Percentiles rank a stretch among this genome's conserved stretches.
phyloP scores from a whole-genome alignment of 805 yeast species.

The Monosporozyma solicola region DNA sequence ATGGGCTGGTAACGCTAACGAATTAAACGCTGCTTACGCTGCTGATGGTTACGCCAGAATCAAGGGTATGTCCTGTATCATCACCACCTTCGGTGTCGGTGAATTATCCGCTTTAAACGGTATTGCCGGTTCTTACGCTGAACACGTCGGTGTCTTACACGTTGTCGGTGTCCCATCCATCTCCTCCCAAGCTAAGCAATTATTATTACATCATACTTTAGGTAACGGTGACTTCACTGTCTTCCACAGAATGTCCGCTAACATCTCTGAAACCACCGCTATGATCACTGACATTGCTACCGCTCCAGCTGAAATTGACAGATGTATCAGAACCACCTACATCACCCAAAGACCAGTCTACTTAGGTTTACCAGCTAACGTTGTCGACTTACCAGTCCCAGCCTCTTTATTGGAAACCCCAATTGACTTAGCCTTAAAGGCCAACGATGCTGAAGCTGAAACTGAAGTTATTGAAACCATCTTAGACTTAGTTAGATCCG shows the following conservation, averaged over 20 bases:
- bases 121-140: slow-evolving; percentile 82
- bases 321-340: slow-evolving; percentile 64
- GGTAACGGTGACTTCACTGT: slow-evolving; percentile 78
- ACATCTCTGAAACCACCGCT: slow-evolving; percentile 59
- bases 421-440: slow-evolving; percentile 48
- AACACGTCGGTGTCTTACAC: slow-evolving; percentile 78
- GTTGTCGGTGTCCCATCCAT: slow-evolving; percentile 81
- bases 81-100: slow-evolving; percentile 89
- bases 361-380: slow-evolving; percentile 74
- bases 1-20: slow-evolving; percentile 91
- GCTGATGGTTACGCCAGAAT: slow-evolving; percentile 85
- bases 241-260: slow-evolving; percentile 68
- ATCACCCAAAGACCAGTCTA: slow-evolving; percentile 73
- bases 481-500: slow-evolving; percentile 42
- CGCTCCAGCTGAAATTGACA: slow-evolving; percentile 67
- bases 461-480: slow-evolving; percentile 50
- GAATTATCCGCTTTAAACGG: slow-evolving; percentile 79
- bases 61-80: slow-evolving; percentile 62
- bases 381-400: slow-evolving; percentile 58
- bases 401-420: slow-evolving; percentile 51
- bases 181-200: slow-evolving; percentile 60
- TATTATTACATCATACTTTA: slow-evolving; percentile 72
- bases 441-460: slow-evolving; percentile 55
- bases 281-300: slow-evolving; percentile 52
- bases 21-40: slow-evolving; percentile 73